phyloP scores from a whole-genome alignment of 2,329 filamentous ascomycete species.

The Diaporthe vaccinii region DNA sequence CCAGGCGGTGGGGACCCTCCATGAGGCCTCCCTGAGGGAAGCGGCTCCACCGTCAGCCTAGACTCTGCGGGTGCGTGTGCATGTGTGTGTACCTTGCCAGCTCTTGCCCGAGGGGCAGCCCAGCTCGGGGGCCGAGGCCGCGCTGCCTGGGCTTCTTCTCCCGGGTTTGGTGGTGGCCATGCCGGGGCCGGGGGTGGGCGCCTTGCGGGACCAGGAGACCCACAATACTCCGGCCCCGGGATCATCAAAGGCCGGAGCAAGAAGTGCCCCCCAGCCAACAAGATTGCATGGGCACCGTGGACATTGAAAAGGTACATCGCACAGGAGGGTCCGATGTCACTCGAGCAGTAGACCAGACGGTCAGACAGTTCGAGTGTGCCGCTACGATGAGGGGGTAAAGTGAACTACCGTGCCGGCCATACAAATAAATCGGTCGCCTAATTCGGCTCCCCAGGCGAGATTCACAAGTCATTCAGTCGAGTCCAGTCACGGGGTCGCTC shows the following conservation, averaged over 20 bases:
- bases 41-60: neutral
- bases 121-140: slow-evolving; percentile 12
- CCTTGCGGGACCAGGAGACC: neutral
- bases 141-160: too few relatives aligned
- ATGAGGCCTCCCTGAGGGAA: neutral
- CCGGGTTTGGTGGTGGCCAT: neutral
- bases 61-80: neutral
- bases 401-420: slow-evolving; percentile 21
- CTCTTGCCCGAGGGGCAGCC: neutral
- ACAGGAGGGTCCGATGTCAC: neutral
- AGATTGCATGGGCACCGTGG: neutral
- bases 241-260: slow-evolving; percentile 17
- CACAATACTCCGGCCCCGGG: slow-evolving; percentile 17
- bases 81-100: neutral
- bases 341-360: neutral
- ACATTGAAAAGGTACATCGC: neutral
- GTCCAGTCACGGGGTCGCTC: neutral
- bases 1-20: neutral
- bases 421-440: slow-evolving; percentile 10
- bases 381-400: neutral
- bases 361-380: neutral
- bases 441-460: slow-evolving; percentile 8
- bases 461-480: slow-evolving; percentile 13
- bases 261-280: neutral
- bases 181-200: slow-evolving; percentile 4